These are phyloP conservation scores for Aspergillus funiculosus DNA, from an alignment of 495 filamentous ascomycete species.

Conservation along the genomic window DNA sequence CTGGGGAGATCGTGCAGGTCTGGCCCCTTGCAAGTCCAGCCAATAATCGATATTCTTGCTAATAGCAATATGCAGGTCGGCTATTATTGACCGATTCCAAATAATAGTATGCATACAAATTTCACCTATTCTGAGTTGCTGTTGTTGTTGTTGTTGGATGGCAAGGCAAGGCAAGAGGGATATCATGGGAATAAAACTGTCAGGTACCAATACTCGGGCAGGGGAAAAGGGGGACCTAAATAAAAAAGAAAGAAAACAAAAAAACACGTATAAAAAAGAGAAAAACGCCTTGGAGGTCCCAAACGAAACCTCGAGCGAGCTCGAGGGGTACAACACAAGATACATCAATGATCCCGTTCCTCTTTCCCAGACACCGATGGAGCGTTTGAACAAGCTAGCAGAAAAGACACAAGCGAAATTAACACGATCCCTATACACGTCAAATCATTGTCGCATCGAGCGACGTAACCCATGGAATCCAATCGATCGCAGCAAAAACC, in stretches of 20 bases:
- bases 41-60: too few species aligned
- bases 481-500: conserved; percentile 14
- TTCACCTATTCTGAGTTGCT: too few species aligned
- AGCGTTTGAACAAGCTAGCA: neutral
- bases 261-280: neutral
- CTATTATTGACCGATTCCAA: too few species aligned
- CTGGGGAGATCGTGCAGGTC: too few species aligned
- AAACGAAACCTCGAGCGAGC: neutral
- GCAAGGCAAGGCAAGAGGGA: conserved; percentile 4
- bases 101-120: too few species aligned
- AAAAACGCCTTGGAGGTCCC: neutral
- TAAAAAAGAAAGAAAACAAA: neutral
- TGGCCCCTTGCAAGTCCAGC: too few species aligned
- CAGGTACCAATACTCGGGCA: too few species aligned
- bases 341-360: neutral
- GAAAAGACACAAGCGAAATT: conserved; percentile 8
- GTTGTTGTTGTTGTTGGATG: too few species aligned
- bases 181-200: conserved; percentile 4
- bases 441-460: conserved; percentile 14
- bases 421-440: conserved; percentile 22
- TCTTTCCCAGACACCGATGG: conserved; percentile 5
- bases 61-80: too few species aligned
- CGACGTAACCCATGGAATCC: conserved; percentile 14
- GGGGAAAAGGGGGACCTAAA: too few species aligned
- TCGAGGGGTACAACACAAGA: conserved; percentile 6